Conservation (phyloP, 1,284 basidiomycete species). For the Butyriboletus appendiculatus region DNA sequence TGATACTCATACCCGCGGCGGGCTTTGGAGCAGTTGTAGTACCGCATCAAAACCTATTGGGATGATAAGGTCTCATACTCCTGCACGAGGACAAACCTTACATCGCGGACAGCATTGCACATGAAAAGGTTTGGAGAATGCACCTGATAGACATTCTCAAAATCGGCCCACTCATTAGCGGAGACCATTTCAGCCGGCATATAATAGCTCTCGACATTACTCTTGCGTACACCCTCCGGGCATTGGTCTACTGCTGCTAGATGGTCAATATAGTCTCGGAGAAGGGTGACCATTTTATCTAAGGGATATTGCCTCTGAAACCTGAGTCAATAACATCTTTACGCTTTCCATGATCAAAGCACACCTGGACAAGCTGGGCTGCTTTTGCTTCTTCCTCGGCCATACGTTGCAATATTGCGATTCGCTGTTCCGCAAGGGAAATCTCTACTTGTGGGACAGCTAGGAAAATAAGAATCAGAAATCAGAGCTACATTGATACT, state of each 20-base stretch:
- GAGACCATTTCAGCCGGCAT: slow-evolving; percentile 67
- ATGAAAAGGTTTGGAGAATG: slow-evolving; percentile 87
- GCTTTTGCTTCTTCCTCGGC: slow-evolving; percentile 19
- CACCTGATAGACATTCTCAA: slow-evolving; percentile 90
- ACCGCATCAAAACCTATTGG: slow-evolving; percentile 79
- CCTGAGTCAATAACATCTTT: slow-evolving; percentile 1
- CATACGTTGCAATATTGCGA: slow-evolving; percentile 47
- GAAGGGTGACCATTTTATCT: slow-evolving; percentile 56
- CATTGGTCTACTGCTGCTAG: slow-evolving; percentile 50
- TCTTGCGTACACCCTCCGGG: slow-evolving; percentile 34
- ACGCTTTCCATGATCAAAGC: neutral
- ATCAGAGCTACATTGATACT: neutral
- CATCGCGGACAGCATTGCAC: slow-evolving; percentile 79
- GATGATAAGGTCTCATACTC: slow-evolving; percentile 3
- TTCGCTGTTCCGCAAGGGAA: slow-evolving; percentile 59
- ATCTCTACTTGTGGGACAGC: slow-evolving; percentile 75
- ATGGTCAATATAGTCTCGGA: slow-evolving; percentile 63
- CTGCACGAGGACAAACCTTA: slow-evolving; percentile 37
- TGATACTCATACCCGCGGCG: slow-evolving; percentile 85
- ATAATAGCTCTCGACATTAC: slow-evolving; percentile 49
- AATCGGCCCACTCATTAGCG: slow-evolving; percentile 76
- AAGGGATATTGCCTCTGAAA: slow-evolving; percentile 34
- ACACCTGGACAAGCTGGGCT: slow-evolving; percentile 18
- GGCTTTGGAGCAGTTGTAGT: slow-evolving; percentile 83
- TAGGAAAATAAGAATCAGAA: slow-evolving; percentile 24